Evolutionary conservation across 768 basidiomycete species (phyloP).

Genomic region (Hemileccinum rubropunctum): DNA sequence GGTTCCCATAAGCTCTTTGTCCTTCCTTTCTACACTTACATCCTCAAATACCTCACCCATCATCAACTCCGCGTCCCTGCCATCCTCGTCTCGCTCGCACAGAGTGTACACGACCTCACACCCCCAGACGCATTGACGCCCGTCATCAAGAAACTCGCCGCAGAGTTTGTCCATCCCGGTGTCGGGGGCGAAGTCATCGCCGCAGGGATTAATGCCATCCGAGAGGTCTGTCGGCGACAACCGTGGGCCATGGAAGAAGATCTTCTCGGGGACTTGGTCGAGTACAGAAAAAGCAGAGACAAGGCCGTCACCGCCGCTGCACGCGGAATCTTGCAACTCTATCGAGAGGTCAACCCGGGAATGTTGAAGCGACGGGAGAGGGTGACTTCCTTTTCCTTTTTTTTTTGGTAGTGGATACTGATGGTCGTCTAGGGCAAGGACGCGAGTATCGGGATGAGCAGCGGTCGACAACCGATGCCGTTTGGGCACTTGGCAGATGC

Average conservation of each 20-base stretch:
- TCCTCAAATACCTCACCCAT: slow-evolving; percentile 89
- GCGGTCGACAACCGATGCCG: slow-evolving; percentile 64
- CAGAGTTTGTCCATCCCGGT: slow-evolving; percentile 97
- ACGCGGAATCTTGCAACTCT: slow-evolving; percentile 82
- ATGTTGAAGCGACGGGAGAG: slow-evolving; percentile 88
- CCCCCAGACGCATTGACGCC: slow-evolving; percentile 91
- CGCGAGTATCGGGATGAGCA: slow-evolving; percentile 72
- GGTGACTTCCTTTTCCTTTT: slow-evolving; percentile 39
- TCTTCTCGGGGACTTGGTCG: slow-evolving; percentile 85
- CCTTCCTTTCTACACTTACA: slow-evolving; percentile 93
- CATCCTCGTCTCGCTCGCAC: slow-evolving; percentile 91
- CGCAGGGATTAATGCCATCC: slow-evolving; percentile 93
- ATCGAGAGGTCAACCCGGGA: slow-evolving; percentile 93
- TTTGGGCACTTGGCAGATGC: slow-evolving; percentile 79
- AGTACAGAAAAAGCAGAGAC: slow-evolving; percentile 93
- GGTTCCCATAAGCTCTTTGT: slow-evolving; percentile 90
- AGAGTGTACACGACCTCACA: slow-evolving; percentile 92
- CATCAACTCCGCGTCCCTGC: slow-evolving; percentile 90
- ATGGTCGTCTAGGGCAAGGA: slow-evolving; percentile 71
- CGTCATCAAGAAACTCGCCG: slow-evolving; percentile 85
- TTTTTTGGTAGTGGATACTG: not conserved
- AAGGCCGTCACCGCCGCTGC: slow-evolving; percentile 91
- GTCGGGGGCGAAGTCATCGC: slow-evolving; percentile 94
- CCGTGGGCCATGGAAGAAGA: slow-evolving; percentile 98
- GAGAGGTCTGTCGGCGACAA: slow-evolving; percentile 92